Conservation (phyloP, 495 filamentous ascomycete genomes). For the Penicillium roqueforti region DNA sequence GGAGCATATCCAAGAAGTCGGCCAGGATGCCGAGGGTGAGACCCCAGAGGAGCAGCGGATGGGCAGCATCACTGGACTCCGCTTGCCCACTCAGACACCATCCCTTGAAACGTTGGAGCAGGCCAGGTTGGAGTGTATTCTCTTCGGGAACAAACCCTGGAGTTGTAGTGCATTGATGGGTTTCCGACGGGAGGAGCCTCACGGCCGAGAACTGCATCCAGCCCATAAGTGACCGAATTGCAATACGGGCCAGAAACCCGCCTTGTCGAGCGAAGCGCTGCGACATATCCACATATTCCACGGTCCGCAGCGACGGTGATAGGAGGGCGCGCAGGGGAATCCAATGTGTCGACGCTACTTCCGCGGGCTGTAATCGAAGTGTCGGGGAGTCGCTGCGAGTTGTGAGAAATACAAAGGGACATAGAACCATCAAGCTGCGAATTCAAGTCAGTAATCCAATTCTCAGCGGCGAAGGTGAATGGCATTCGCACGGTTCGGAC, state of each 20-base stretch:
- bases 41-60: constrained; percentile 69
- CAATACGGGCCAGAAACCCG: constrained; percentile 46
- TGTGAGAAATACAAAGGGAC: constrained; percentile 67
- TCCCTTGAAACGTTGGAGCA: constrained; percentile 24
- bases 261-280: constrained; percentile 55
- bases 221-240: constrained; percentile 55
- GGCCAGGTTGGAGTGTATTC: constrained; percentile 6
- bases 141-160: constrained; percentile 42
- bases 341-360: constrained; percentile 76
- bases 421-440: constrained; percentile 68
- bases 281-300: constrained; percentile 62
- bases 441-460: constrained; percentile 2
- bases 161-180: constrained; percentile 50
- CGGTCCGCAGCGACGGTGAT: constrained; percentile 57
- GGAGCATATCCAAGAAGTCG: constrained; percentile 69
- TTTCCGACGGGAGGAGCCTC: constrained; percentile 58
- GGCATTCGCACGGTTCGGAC: constrained; percentile 55
- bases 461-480: neutral
- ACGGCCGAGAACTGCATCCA: constrained; percentile 72
- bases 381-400: constrained; percentile 54
- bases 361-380: constrained; percentile 63
- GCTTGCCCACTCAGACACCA: constrained; percentile 36
- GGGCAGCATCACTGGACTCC: constrained; percentile 25
- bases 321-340: constrained; percentile 64
- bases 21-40: constrained; percentile 67